Evolutionary conservation across 768 basidiomycete species (phyloP).

Genomic region (Leccinellum albellum): DNA sequence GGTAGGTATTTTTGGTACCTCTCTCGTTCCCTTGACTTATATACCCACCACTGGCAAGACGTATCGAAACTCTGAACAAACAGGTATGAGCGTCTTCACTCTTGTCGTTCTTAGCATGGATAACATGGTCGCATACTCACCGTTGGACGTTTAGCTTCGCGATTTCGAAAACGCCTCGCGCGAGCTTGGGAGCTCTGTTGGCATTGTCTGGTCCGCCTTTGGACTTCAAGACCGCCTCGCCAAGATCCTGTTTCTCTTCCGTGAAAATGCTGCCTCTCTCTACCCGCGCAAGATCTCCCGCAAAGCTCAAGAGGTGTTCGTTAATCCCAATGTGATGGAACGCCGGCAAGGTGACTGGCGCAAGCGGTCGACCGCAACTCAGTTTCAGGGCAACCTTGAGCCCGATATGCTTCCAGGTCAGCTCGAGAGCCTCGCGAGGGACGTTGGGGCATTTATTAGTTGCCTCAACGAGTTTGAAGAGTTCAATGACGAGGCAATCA

Average conservation of each 20-base stretch:
- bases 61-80: constrained; percentile 45
- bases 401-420: constrained; percentile 45
- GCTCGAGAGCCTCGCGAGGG: constrained; percentile 41
- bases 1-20: constrained; percentile 23
- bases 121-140: neutral
- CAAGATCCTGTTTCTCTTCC: constrained; percentile 47
- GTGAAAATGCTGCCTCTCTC: constrained; percentile 50
- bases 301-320: constrained; percentile 32
- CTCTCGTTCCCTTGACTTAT: neutral
- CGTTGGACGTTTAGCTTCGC: constrained; percentile 35
- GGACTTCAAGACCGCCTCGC: constrained; percentile 46
- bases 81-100: constrained; percentile 30
- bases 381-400: constrained; percentile 38
- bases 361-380: constrained; percentile 34
- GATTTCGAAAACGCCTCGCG: constrained; percentile 54
- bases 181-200: constrained; percentile 52
- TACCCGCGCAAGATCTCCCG: constrained; percentile 44
- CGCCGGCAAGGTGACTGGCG: constrained; percentile 28
- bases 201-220: constrained; percentile 50
- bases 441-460: constrained; percentile 45
- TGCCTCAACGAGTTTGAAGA: constrained; percentile 54
- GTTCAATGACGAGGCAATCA: constrained; percentile 49
- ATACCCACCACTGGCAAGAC: constrained; percentile 24
- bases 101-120: neutral
- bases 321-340: constrained; percentile 32